Base-by-base conservation (phyloP, 306 rosid species). In the Spatholobus suberectus region DNA sequence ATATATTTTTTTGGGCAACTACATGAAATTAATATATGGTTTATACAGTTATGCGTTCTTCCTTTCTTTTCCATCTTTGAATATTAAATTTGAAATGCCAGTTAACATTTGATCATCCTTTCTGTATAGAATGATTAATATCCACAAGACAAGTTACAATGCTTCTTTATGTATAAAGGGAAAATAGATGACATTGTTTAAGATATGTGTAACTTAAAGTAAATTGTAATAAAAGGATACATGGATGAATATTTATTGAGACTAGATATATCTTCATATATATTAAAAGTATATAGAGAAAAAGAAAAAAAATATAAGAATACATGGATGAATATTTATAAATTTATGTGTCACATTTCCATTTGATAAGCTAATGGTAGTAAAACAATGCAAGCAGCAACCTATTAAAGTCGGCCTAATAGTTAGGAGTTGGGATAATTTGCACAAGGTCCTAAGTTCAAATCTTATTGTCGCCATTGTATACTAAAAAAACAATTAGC, bases 71-170 rank as follows among this genome's bases (percentile, higher is more conserved):
- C 67, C 37, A 18, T 86, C 43, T 73, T 76, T 55, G 52, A 66
- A 54, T 80, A 68, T 76, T 66, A 74, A 67, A 86, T 57, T 75
- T 62, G 85, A 80, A 86, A 86, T 86, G 87, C 89, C 89, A 86
- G 89, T 75, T 83, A 79, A 70, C 79, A 83, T 49, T 79, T 71
- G 47, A 69, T 70, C 85, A 83, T 75, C 69, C 46, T 80, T 81
- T 85, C 80, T 41, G 80, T 78, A 43, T 51, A 52, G 29, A 76
- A 85, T 85, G 85, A 86, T 86, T 77, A 75, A 74, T 63, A 80
- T 66, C 74, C 74, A 55, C 59, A 32, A 54, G 21, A 46, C 87
- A 74, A 68, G 72, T 79, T 83, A 80, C 82, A 52, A 67, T 29
- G 58, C 65, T 71, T 63, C 61, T 52, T 70, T 79, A 81, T 54